Percentiles rank a stretch among this genome's conserved stretches.
Conservation (phyloP, 2,329 filamentous ascomycete species). For the Xylaria sp. region DNA sequence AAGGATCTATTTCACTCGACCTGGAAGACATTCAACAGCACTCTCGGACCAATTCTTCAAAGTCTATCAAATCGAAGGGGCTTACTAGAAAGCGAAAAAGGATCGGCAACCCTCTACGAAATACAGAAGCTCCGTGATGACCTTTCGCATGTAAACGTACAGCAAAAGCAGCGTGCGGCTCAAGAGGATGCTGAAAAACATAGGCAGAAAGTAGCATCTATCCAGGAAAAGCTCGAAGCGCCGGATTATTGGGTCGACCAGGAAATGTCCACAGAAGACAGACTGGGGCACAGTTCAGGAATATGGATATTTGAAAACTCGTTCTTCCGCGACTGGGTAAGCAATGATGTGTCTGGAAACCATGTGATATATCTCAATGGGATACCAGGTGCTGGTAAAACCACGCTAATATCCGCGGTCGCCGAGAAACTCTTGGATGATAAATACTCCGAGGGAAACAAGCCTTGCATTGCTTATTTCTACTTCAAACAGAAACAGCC, state of each 20-base stretch:
- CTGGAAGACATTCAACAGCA: constrained; percentile 18
- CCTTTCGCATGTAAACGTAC: neutral
- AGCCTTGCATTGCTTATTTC: constrained; percentile 15
- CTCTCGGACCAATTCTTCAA: constrained; percentile 14
- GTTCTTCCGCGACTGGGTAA: constrained; percentile 5
- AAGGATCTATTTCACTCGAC: constrained; percentile 16
- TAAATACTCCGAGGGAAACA: neutral
- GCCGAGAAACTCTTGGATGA: neutral
- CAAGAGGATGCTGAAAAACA: neutral
- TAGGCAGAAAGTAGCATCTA: neutral
- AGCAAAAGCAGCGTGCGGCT: neutral
- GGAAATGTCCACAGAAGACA: constrained; percentile 15
- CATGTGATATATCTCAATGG: constrained; percentile 5
- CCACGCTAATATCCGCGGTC: neutral
- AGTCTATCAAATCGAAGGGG: constrained; percentile 7
- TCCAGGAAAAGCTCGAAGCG: constrained; percentile 11
- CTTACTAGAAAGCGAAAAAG: constrained; percentile 15
- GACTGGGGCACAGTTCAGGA: neutral
- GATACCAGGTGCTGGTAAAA: constrained; percentile 18
- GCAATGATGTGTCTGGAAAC: neutral
- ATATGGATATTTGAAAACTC: constrained; percentile 15
- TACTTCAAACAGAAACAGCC: constrained; percentile 20
- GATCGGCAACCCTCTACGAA: constrained; percentile 7
- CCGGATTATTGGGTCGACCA: constrained; percentile 15
- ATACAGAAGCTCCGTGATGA: constrained; percentile 8